Base-by-base conservation (phyloP, 169 alveolate genomes). In the Eimeria necatrix region DNA sequence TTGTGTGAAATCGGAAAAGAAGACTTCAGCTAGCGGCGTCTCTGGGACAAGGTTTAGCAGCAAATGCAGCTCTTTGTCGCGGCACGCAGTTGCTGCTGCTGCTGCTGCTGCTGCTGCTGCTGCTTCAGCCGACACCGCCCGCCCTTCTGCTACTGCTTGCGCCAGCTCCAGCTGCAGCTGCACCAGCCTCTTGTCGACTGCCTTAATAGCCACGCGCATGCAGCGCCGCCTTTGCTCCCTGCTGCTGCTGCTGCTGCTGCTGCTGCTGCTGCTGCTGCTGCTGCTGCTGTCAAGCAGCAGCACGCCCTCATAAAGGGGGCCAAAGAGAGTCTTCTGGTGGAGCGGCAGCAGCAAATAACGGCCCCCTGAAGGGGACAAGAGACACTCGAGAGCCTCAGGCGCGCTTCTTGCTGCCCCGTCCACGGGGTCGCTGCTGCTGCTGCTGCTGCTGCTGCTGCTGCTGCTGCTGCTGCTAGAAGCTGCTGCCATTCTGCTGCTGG, bases 1-100 rank as follows among this genome's bases (percentile, higher is more conserved):
- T 83, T 32, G 83, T 49, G 61, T 41, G 64, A 22, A 41, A 8
- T n/a, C 71, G 48, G 97, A 87, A 76, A 95, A 95, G 85, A 95
- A 95, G 14, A 95, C 97, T 59, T 95, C 97, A 3, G 97, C 97
- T 9, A 95, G 90, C 9, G 97, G 97, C 10, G 97, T 95, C 52
- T 95, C 97, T 22, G 97, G 97, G 32, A 95, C 88, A 2, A 49
- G 88, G 88, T 78, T 61, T 26, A 78, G 88, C 68, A 78, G 61
- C 88, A 78, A 46, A 22, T 78, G 68, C 41, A 49, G 88, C 88
- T 78, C 68, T 51, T 51, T 78, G 88, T 51, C 52, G 52, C 88
- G 61, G 12, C 70, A 46, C 2, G 48, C 14, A 20, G 88, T 68
- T 24, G 88, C 14, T 24, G 88, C 70, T 8, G 88, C 70, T 49